Evolutionary conservation across 257 asterid species (phyloP).

Genomic region (Ligustrum vulgare): DNA sequence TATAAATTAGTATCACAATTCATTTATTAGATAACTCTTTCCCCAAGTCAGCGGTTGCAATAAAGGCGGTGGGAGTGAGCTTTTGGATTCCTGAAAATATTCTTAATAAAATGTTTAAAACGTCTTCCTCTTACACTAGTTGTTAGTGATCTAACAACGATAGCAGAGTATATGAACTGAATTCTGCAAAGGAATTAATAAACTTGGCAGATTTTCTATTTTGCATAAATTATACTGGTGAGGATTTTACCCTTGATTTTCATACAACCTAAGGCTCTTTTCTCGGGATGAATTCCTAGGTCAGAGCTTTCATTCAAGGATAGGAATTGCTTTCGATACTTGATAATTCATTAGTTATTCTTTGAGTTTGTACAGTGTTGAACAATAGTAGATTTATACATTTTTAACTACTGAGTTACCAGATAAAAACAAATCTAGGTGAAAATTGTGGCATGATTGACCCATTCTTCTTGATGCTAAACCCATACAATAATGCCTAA

Average conservation of each 20-base stretch:
- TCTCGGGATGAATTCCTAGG: not conserved
- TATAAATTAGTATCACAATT: not conserved
- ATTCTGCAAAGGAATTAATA: not conserved
- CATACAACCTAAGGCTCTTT: not conserved
- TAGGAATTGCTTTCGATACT: not conserved
- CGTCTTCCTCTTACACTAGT: not conserved
- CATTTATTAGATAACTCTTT: not conserved
- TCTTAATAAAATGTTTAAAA: too few species aligned
- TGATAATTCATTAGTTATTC: not conserved
- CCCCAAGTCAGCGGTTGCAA: not conserved
- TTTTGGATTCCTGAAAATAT: not conserved
- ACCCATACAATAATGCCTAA: not conserved
- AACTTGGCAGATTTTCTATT: not conserved
- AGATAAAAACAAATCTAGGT: not conserved
- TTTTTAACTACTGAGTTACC: too few species aligned
- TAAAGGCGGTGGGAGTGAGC: not conserved
- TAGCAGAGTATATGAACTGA: not conserved
- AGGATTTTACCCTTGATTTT: not conserved
- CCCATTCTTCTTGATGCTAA: not conserved
- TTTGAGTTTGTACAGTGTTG: too few species aligned
- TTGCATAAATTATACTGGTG: not conserved
- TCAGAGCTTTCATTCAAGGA: not conserved
- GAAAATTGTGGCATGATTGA: not conserved
- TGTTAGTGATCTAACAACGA: not conserved
- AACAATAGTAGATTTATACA: too few species aligned